A percentile compares a stretch with the other conserved stretches of the same genome.
phyloP scores from a whole-genome alignment of 2,329 filamentous ascomycete genomes.

The Cordyceps farinosa region DNA sequence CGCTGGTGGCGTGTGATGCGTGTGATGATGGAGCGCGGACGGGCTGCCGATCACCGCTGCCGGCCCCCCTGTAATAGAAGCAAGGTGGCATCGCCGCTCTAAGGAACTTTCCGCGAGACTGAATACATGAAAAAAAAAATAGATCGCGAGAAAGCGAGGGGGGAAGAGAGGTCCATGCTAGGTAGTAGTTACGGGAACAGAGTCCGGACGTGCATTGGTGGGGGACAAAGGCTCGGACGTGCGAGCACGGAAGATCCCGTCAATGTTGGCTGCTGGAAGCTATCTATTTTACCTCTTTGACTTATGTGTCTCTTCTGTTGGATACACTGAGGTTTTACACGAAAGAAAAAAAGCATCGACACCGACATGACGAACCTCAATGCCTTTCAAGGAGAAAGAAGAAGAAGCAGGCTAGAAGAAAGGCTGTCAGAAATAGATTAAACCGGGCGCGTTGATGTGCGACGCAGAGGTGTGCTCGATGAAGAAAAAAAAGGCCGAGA shows the following conservation, averaged over 20 bases:
- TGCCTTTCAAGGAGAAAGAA: background rate
- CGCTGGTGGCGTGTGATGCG: background rate
- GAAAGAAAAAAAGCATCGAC: no score
- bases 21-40: background rate
- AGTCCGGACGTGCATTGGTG: background rate
- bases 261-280: background rate
- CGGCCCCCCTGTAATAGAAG: background rate
- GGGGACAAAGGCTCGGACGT: background rate
- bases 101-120: background rate
- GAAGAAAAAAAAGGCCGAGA: background rate
- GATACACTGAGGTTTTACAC: no score
- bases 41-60: background rate
- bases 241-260: background rate
- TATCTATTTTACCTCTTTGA: background rate
- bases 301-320: no score
- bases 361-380: no score
- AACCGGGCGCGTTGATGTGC: background rate
- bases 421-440: background rate
- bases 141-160: background rate
- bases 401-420: background rate
- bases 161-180: background rate
- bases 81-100: conserved; percentile 5
- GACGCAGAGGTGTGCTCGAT: background rate
- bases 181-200: background rate
- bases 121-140: background rate